Percentiles rank a stretch among this genome's conserved stretches.
Evolutionary conservation across 148 eudicot species (phyloP).

Genomic region (Rheum nobile): DNA sequence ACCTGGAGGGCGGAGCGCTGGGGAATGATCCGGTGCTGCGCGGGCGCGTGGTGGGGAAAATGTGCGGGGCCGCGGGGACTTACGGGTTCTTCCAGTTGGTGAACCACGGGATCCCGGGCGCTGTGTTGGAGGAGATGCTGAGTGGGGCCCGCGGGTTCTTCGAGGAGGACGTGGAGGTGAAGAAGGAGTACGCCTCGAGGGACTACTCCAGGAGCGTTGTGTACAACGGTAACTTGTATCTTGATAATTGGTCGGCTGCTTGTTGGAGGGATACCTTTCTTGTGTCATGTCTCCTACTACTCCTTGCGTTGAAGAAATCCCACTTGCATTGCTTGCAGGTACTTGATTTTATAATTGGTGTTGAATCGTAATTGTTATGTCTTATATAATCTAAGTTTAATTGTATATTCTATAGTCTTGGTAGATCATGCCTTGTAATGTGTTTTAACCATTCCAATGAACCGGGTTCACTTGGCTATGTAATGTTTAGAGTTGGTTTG

Average conservation of each 20-base stretch:
- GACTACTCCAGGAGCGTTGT: slow-evolving; percentile 14
- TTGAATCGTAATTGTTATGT: too few relatives aligned
- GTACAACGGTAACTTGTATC: slow-evolving; percentile 28
- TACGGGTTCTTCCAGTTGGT: slow-evolving; percentile 48
- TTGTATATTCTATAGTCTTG: too few relatives aligned
- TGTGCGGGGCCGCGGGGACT: slow-evolving; percentile 23
- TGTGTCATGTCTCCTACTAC: slow-evolving; percentile 25
- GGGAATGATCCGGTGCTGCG: slow-evolving; percentile 5
- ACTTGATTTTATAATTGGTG: too few relatives aligned
- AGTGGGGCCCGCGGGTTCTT: slow-evolving; percentile 30
- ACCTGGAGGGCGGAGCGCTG: slow-evolving; percentile 11
- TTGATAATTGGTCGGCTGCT: slow-evolving; percentile 19
- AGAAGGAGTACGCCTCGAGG: neutral
- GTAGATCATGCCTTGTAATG: too few relatives aligned
- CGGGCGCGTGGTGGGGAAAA: slow-evolving; percentile 7
- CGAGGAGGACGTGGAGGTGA: slow-evolving; percentile 13
- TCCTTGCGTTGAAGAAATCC: slow-evolving; percentile 26
- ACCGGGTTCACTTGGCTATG: too few relatives aligned
- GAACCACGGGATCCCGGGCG: slow-evolving; percentile 36
- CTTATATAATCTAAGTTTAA: too few relatives aligned
- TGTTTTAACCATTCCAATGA: too few relatives aligned
- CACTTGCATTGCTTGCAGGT: slow-evolving; percentile 28
- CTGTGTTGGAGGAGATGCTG: slow-evolving; percentile 27
- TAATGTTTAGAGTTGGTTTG: too few relatives aligned
- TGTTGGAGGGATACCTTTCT: slow-evolving; percentile 33